Conservation (phyloP, 805 yeast genomes). For the Candida namnaoensis region DNA sequence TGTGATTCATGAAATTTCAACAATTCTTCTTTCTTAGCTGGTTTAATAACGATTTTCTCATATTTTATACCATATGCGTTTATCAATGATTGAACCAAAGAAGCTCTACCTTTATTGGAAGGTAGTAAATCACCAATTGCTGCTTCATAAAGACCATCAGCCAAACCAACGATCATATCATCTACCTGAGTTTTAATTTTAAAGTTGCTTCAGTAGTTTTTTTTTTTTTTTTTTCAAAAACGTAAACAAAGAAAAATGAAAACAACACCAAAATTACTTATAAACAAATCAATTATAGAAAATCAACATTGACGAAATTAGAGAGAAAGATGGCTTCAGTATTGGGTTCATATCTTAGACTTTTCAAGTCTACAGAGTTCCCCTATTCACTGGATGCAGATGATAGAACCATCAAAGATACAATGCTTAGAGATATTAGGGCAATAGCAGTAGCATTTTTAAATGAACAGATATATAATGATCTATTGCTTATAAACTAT, state of each 20-base stretch:
- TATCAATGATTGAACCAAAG: slow-evolving; percentile 32
- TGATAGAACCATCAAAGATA: too few species aligned
- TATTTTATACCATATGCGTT: slow-evolving; percentile 28
- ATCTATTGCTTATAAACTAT: neutral
- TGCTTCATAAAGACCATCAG: slow-evolving; percentile 5
- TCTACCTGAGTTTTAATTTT: too few species aligned
- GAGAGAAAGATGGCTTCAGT: neutral
- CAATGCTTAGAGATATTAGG: neutral
- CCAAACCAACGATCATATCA: slow-evolving; percentile 1
- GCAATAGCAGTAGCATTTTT: neutral
- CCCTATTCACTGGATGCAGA: neutral
- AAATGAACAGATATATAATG: neutral
- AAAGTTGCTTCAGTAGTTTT: too few species aligned
- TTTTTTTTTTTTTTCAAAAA: too few species aligned
- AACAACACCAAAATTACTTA: too few species aligned
- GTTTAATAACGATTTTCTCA: slow-evolving; percentile 15
- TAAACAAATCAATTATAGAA: too few species aligned
- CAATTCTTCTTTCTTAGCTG: slow-evolving; percentile 29
- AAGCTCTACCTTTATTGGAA: slow-evolving; percentile 42
- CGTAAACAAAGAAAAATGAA: too few species aligned
- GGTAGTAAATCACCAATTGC: slow-evolving; percentile 35
- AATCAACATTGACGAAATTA: too few species aligned
- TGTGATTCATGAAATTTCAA: slow-evolving; percentile 37
- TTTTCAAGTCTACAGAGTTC: neutral
- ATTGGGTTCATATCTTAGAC: neutral